Percentiles rank a stretch among this genome's conserved stretches.
These are phyloP conservation scores for Mortierella alpina DNA, from an alignment of 192 early-diverging fungal species.

Conservation along the genomic window DNA sequence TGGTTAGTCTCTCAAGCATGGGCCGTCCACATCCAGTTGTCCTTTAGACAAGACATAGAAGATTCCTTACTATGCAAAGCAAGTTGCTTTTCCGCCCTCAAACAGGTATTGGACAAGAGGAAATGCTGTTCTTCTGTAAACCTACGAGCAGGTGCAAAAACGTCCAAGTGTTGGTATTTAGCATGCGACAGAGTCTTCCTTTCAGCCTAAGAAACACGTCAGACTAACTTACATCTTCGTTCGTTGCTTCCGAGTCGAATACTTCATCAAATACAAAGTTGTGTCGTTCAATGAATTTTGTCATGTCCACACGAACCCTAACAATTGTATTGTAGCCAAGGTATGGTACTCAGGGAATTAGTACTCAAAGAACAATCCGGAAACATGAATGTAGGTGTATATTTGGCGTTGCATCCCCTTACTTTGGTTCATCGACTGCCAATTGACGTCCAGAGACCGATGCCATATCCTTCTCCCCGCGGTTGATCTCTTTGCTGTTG, in stretches of 20 bases:
- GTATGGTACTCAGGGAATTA: background rate
- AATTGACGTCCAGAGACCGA: slow-evolving; percentile 72
- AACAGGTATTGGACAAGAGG: slow-evolving; percentile 97
- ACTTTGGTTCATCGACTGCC: slow-evolving; percentile 95
- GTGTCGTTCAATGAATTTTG: slow-evolving; percentile 94
- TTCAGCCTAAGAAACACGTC: too few species aligned
- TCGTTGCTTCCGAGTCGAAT: slow-evolving; percentile 83
- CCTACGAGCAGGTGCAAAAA: background rate
- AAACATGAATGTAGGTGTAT: background rate
- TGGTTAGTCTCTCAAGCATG: too few species aligned
- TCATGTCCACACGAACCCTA: slow-evolving; percentile 94
- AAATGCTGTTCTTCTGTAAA: slow-evolving; percentile 91
- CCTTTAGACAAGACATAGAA: background rate
- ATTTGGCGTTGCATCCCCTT: slow-evolving; percentile 12
- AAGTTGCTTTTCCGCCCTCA: slow-evolving; percentile 94
- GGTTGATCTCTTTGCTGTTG: slow-evolving; percentile 85
- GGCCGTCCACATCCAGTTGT: too few species aligned
- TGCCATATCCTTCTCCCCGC: slow-evolving; percentile 89
- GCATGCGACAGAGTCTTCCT: too few species aligned
- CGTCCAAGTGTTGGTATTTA: too few species aligned
- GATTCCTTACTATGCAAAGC: slow-evolving; percentile 93
- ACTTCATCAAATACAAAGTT: slow-evolving; percentile 97
- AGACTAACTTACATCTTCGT: slow-evolving; percentile 68
- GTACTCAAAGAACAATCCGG: background rate
- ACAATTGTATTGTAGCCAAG: background rate